Conservation (phyloP, 1,139 yeast genomes). For the Suhomyces terraborum region DNA sequence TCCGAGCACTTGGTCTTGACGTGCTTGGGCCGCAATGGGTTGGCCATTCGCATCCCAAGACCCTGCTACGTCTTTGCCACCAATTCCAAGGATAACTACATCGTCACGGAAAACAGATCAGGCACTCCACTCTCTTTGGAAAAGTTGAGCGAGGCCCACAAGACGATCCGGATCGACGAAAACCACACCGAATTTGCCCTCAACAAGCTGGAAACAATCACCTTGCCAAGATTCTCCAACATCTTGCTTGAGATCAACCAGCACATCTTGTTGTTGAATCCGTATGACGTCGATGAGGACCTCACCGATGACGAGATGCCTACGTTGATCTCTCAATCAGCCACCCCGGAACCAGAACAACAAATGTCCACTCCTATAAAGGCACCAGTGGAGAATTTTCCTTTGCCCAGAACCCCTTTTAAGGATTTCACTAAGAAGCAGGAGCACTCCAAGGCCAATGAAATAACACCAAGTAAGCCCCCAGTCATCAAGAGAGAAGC, state of each 20-base stretch:
- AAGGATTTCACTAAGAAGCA: slow-evolving; percentile 10
- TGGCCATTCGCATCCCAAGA: slow-evolving; percentile 60
- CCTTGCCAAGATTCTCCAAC: slow-evolving; percentile 57
- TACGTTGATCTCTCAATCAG: slow-evolving; percentile 20
- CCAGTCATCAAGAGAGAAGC: slow-evolving; percentile 2
- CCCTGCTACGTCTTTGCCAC: slow-evolving; percentile 40
- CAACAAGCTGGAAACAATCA: slow-evolving; percentile 53
- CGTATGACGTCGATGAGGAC: slow-evolving; percentile 46
- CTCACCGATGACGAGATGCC: slow-evolving; percentile 45
- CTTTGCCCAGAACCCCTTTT: slow-evolving; percentile 17
- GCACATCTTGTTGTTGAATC: slow-evolving; percentile 57
- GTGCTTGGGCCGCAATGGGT: slow-evolving; percentile 74
- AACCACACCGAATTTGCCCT: slow-evolving; percentile 59
- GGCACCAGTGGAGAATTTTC: slow-evolving; percentile 9
- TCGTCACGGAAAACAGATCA: slow-evolving; percentile 33
- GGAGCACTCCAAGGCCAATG: slow-evolving; percentile 9
- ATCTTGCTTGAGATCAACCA: slow-evolving; percentile 63
- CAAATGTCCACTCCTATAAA: slow-evolving; percentile 12
- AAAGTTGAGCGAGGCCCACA: slow-evolving; percentile 22
- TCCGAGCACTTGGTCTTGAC: slow-evolving; percentile 38
- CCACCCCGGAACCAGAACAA: slow-evolving; percentile 5
- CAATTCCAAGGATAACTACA: slow-evolving; percentile 30
- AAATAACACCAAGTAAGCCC: slow-evolving; percentile 20
- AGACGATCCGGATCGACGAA: slow-evolving; percentile 46
- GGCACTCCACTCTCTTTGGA: slow-evolving; percentile 24